Percentiles rank a stretch among this genome's conserved stretches.
Conservation (phyloP, 768 basidiomycete species). For the Boletus rubescentipes region DNA sequence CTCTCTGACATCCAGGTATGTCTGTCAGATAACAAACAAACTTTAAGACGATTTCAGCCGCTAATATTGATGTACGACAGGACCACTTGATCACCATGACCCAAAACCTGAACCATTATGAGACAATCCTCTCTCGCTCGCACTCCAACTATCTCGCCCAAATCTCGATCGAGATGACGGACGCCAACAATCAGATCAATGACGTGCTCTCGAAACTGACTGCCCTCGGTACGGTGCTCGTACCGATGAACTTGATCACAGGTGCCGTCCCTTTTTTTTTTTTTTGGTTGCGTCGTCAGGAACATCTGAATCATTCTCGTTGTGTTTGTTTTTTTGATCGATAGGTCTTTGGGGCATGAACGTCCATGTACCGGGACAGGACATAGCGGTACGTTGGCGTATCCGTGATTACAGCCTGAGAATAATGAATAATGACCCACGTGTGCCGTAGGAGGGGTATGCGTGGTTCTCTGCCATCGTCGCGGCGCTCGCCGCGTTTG, state of each 20-base stretch:
- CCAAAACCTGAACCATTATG: slow-evolving; percentile 98
- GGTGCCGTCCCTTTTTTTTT: slow-evolving; percentile 42
- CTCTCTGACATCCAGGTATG: slow-evolving; percentile 88
- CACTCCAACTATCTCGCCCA: slow-evolving; percentile 99
- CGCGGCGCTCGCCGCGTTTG: slow-evolving; percentile 75
- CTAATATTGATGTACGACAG: slow-evolving; percentile 30
- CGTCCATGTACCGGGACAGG: slow-evolving; percentile 92
- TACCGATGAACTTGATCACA: slow-evolving; percentile 97
- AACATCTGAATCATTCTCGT: background rate
- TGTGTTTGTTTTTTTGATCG: background rate
- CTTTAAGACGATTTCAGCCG: background rate
- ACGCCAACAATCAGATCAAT: slow-evolving; percentile 99
- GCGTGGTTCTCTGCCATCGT: slow-evolving; percentile 91
- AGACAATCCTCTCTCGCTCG: slow-evolving; percentile 97
- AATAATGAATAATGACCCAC: background rate
- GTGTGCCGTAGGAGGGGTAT: slow-evolving; percentile 42
- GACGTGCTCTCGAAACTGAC: slow-evolving; percentile 97
- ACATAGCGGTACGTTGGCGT: slow-evolving; percentile 41
- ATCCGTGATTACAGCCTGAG: background rate
- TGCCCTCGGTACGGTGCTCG: slow-evolving; percentile 93
- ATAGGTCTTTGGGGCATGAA: slow-evolving; percentile 97
- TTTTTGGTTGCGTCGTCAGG: too few relatives aligned
- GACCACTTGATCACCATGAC: slow-evolving; percentile 99
- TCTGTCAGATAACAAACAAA: background rate
- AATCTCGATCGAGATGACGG: slow-evolving; percentile 99